Evolutionary conservation across 176 grass and related monocot species (phyloP).

Genomic region (Poa annua): DNA sequence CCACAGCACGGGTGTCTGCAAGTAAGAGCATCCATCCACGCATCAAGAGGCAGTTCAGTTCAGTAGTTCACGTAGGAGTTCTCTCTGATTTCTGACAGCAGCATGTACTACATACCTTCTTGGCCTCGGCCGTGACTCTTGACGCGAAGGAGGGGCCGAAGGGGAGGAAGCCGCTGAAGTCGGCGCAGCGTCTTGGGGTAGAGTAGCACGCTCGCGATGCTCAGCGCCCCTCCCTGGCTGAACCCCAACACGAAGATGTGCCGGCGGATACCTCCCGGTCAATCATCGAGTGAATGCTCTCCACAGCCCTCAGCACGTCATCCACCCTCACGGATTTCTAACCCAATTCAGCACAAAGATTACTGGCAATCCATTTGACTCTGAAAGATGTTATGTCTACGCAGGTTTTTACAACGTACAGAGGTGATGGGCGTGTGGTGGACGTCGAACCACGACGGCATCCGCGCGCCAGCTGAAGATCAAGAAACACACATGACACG

Average conservation of each 20-base stretch:
- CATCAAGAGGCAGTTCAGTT: not conserved
- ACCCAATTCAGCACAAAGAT: not conserved
- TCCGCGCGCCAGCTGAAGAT: too few species aligned
- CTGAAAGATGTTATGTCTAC: too few species aligned
- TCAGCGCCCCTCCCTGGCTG: slow-evolving; percentile 78
- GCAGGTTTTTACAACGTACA: slow-evolving; percentile 22
- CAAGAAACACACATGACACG: too few species aligned
- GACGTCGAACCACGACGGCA: too few species aligned
- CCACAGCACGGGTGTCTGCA: slow-evolving; percentile 50
- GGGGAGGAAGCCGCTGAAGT: slow-evolving; percentile 82
- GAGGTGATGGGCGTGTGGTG: slow-evolving; percentile 18
- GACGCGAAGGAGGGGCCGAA: slow-evolving; percentile 55
- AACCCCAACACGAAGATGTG: slow-evolving; percentile 72
- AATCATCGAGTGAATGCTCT: slow-evolving; percentile 67
- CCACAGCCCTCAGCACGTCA: slow-evolving; percentile 58
- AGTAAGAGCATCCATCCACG: not conserved
- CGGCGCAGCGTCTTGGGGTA: slow-evolving; percentile 63
- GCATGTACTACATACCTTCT: slow-evolving; percentile 49
- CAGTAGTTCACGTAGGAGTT: not conserved
- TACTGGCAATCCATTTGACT: too few species aligned
- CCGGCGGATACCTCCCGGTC: slow-evolving; percentile 62
- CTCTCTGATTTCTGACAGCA: not conserved
- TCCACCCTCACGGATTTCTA: slow-evolving; percentile 71
- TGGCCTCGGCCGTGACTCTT: slow-evolving; percentile 62
- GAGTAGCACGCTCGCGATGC: slow-evolving; percentile 68